Base-by-base conservation (phyloP, 2,329 filamentous ascomycete genomes). In the Neofusicoccum umdonicola region DNA sequence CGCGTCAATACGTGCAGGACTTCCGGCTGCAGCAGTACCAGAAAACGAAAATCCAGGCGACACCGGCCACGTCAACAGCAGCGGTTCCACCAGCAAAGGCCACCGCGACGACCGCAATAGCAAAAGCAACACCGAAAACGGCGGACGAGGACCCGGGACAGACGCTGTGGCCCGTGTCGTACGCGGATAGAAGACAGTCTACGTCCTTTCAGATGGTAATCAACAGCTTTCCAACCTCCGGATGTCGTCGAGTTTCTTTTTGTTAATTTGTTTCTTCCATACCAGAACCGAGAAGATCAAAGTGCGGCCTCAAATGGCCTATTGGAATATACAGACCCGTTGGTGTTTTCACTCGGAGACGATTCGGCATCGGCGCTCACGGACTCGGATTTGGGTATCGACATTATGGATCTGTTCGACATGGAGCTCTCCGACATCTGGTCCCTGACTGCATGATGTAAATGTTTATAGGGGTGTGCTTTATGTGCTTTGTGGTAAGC, bases 1-100 rank as follows among this genome's bases (percentile, higher is more conserved):
- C 79, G 0, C 70, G 78, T 1, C 75, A 81, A 45, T 81, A 79
- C 39, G 74, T 79, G 7, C 61, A 52, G 6, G 61, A 63, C 39
- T 41, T 56, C 17, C 61, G 45, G 45, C 22, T 54, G 51, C 51
- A 39, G 17, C 51, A 41, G 8, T 22, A 39, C 17, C 34, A 54
- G 51, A 54, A 9, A 9, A 19, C 27, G 27, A 31, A 31, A 7
- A 7, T 5, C 4, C 27, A 31, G 27, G 27, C 27, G 6, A 31
- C 27, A 31, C 27, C 27, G 27, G 27, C 2, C 22, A 22, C 27
- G 4, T 1, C 27, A 31, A 9, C 15, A 19, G n/a, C 42, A 17
- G 15, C 8, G 1, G 15, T 15, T 15, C 15, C 3, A n/a, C 15
- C 13, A 6, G 15, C 8, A 19, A 9, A 17, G 4, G 9, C 9